Evolutionary conservation across 805 yeast species (phyloP).

Genomic region (Wickerhamiella nectarea): DNA sequence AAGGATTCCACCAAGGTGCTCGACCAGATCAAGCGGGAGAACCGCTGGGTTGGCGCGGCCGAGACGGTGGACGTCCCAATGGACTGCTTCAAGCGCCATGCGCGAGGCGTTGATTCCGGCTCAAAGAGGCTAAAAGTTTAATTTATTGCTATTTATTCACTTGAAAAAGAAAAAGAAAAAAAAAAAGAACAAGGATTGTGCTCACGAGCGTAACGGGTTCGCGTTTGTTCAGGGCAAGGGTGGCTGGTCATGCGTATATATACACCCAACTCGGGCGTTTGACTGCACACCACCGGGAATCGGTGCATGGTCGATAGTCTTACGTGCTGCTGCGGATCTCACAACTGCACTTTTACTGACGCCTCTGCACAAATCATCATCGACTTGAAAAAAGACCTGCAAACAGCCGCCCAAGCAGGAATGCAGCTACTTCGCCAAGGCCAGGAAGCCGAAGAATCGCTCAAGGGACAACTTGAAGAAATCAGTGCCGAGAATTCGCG

Average conservation of each 20-base stretch:
- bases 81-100: not conserved
- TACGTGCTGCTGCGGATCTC: slow-evolving; percentile 5
- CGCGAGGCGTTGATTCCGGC: not conserved
- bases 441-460: slow-evolving; percentile 1
- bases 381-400: slow-evolving; percentile 6
- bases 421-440: slow-evolving; percentile 1
- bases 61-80: not conserved
- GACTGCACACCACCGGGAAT: not conserved
- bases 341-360: not conserved
- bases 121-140: not conserved
- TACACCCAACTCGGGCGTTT: not conserved
- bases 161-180: too few relatives aligned
- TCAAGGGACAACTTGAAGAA: not conserved
- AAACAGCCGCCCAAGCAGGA: slow-evolving; percentile 6
- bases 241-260: not conserved
- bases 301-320: slow-evolving; percentile 5
- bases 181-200: too few relatives aligned
- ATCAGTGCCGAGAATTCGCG: slow-evolving; percentile 6
- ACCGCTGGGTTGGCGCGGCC: not conserved
- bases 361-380: not conserved
- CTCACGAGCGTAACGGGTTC: too few relatives aligned
- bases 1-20: not conserved
- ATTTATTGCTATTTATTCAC: not conserved
- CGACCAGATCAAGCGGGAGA: not conserved
- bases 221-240: not conserved